Base-by-base conservation (phyloP, 2,329 filamentous ascomycete species). In the Chrysoporthe puriensis region DNA sequence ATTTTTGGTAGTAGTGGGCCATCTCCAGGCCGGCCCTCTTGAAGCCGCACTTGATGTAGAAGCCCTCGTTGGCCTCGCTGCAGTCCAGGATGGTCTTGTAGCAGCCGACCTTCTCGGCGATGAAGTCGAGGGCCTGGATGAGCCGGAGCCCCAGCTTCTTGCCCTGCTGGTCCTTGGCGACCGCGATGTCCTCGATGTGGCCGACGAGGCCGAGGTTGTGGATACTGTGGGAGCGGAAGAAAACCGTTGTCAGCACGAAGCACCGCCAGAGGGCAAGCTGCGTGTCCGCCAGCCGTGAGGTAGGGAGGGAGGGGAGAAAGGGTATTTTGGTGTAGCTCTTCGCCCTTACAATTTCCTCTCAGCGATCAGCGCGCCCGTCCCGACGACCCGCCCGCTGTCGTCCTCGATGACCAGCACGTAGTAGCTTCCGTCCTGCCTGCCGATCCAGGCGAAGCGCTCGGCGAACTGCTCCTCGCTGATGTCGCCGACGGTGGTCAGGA, bases 11-110 rank as follows among this genome's bases (percentile, higher is more conserved):
- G 81, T 97, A 97, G 83, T 97, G 93, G 56, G 95, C 94, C 96
- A 99, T 98, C 81, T 99, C 93, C 66, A 97, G 82, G 18, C 96
- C 96, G 40, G 94, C 95, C 70, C 93, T 85, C 81, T 93, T 91
- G 80, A 97, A 98, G 68, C 95, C 95, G 80, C 96, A 98, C 86
- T 98, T 98, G 79, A 97, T 86, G 79, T 99, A 99, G 84, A 99
- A 98, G 32, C 94, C 95, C 80, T 97, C 94, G 78, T 98, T 99
- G 74, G 91, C 88, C 80, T 97, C 95, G 72, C 92, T 96, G 84
- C 96, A 99, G 80, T 98, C 95, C 72, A 98, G 87, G 73, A 99
- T 98, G 72, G 90, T 94, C 90, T 96, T 98, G 82, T 98, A 98
- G 81, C 95, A 98, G 66, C 95, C 96, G 67, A 96, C 90, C 77